Evolutionary conservation across 805 yeast genomes (phyloP).

Genomic region (Ascoidea rubescens): DNA sequence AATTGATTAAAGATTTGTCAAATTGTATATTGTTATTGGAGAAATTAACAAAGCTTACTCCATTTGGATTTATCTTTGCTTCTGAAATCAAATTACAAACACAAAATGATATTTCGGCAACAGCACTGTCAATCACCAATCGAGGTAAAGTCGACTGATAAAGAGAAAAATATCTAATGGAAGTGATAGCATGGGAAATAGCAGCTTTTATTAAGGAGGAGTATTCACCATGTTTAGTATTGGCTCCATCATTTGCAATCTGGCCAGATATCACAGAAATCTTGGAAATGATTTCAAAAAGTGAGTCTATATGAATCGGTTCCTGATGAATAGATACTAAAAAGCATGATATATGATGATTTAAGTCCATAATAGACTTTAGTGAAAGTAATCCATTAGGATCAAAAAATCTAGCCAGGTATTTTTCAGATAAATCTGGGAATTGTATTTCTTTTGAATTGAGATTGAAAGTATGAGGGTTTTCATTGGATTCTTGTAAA

Average conservation of each 20-base stretch:
- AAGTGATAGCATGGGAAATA: constrained; percentile 60
- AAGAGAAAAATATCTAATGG: constrained; percentile 59
- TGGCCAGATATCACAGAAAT: constrained; percentile 25
- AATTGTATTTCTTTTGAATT: constrained; percentile 6
- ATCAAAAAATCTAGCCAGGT: constrained; percentile 19
- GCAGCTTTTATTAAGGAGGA: constrained; percentile 45
- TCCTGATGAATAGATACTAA: constrained; percentile 17
- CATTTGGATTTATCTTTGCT: constrained; percentile 26
- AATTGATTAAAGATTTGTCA: constrained; percentile 1
- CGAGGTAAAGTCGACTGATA: constrained; percentile 55
- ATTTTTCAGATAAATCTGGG: constrained; percentile 14
- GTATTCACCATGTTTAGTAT: constrained; percentile 22
- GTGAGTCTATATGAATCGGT: constrained; percentile 20
- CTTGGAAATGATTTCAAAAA: constrained; percentile 39
- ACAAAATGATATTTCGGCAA: constrained; percentile 57
- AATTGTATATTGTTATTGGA: constrained; percentile 2
- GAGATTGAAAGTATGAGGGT: constrained; percentile 4
- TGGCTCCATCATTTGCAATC: constrained; percentile 16
- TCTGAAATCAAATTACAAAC: constrained; percentile 47
- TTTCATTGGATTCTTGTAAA: constrained; percentile 23
- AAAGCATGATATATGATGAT: constrained; percentile 24
- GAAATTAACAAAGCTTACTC: constrained; percentile 4
- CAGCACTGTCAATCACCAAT: constrained; percentile 58
- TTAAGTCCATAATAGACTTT: constrained; percentile 29
- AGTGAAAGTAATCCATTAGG: constrained; percentile 32